Percentiles rank a stretch among this genome's conserved stretches.
These are phyloP conservation scores for Coemansia sp. DNA, from an alignment of 192 early-diverging fungal genomes.

Conservation along the genomic window DNA sequence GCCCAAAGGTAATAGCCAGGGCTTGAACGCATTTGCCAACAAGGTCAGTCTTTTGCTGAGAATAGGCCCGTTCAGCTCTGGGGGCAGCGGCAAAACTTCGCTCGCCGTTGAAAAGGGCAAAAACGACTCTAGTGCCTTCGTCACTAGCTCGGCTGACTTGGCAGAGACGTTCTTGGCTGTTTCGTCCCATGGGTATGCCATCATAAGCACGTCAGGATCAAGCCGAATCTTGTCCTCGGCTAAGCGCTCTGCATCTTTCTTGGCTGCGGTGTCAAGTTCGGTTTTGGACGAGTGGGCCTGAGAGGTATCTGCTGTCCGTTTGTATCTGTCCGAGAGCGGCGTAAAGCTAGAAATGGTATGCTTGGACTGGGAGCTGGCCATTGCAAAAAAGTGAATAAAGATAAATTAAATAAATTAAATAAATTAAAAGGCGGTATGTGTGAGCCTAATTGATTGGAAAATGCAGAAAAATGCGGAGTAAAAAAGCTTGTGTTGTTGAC, in stretches of 20 bases:
- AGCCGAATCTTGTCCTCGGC: conserved; percentile 2
- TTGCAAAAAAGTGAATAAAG: neutral
- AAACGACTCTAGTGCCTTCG: neutral
- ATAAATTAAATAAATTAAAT: neutral
- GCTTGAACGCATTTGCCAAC: neutral
- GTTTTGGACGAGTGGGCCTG: neutral
- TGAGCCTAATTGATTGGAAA: neutral
- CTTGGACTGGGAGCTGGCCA: neutral
- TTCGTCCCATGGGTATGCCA: neutral
- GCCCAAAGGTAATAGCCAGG: neutral
- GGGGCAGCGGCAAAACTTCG: neutral
- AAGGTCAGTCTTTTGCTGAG: neutral
- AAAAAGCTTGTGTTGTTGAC: neutral
- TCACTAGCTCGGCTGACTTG: neutral
- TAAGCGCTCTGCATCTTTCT: neutral
- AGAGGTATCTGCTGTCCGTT: neutral
- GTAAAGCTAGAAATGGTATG: neutral
- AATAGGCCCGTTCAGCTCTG: neutral
- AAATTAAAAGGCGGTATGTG: neutral
- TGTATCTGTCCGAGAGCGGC: neutral
- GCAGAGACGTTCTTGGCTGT: neutral
- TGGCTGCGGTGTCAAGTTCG: conserved; percentile 4
- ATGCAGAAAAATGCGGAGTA: neutral
- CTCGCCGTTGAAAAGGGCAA: neutral
- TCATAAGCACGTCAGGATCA: neutral